Evolutionary conservation across 495 filamentous ascomycete species (phyloP).

Genomic region (Penicillium maclennaniae): DNA sequence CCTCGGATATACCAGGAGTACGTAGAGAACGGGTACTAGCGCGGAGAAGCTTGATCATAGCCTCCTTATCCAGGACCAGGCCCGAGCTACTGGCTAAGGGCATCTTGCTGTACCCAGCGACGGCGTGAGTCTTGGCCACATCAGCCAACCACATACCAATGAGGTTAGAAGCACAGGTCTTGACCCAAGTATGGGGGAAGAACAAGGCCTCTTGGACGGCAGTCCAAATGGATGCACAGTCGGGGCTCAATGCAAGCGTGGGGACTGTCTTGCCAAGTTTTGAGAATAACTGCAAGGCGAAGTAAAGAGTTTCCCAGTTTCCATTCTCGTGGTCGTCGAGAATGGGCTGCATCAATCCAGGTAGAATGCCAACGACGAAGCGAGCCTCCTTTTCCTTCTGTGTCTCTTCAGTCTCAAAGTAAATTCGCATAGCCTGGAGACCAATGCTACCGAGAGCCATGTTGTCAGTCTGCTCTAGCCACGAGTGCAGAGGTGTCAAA

Average conservation of each 20-base stretch:
- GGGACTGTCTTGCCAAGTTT: conserved; percentile 68
- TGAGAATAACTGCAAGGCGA: conserved; percentile 61
- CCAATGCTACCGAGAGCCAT: conserved; percentile 64
- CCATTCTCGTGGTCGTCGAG: conserved; percentile 44
- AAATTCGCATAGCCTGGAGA: conserved; percentile 76
- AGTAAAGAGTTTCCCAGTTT: conserved; percentile 79
- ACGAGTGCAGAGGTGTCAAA: conserved; percentile 63
- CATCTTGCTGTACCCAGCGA: conserved; percentile 47
- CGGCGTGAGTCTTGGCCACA: conserved; percentile 60
- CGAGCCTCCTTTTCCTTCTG: conserved; percentile 60
- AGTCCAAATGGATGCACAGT: conserved; percentile 60
- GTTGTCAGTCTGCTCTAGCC: conserved; percentile 71
- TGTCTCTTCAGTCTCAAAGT: conserved; percentile 65
- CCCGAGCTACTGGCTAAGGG: conserved; percentile 69
- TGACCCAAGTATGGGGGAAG: conserved; percentile 71
- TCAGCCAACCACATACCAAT: conserved; percentile 73
- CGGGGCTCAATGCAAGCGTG: conserved; percentile 52
- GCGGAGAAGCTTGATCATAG: conserved; percentile 62
- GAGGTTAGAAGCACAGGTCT: conserved; percentile 71
- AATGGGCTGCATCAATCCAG: conserved; percentile 47
- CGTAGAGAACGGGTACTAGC: conserved; percentile 63
- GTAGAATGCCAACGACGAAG: conserved; percentile 41
- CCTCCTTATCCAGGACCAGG: conserved; percentile 58
- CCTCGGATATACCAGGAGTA: conserved; percentile 59
- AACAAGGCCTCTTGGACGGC: conserved; percentile 61